Base-by-base conservation (phyloP, 306 rosid species). In the Vigna mungo region DNA sequence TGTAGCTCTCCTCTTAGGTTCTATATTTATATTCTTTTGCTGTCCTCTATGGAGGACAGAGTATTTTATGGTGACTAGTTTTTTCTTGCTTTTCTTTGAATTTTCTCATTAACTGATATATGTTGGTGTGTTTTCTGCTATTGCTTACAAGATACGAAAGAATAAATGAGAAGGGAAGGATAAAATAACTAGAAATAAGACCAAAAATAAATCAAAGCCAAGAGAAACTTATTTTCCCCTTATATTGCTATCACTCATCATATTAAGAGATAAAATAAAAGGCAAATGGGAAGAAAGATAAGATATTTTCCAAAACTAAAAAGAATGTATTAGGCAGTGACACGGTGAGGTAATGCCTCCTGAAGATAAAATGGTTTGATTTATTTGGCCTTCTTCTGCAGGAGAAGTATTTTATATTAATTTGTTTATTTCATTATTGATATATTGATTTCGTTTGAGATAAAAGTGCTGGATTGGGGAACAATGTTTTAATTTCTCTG, bases 391-490 rank as follows among this genome's bases (percentile, higher is more conserved):
- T 62, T 37, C 27, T 79, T 69, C 27, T 75, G 51, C 18, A 6
- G 2, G 60, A 68, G 71, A 67, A n/a, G 30, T 20, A 68, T 16
- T 23, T 71, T n/a, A 68, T 74, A 68, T 52, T 20, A 17, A 62
- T 53, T 16, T 46, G 15, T 21, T 56, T 43, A 12, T 25, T 44
- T 55, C 20, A 32, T 60, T 54, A 11, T 65, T 64, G 59, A 18
- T 27, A 39, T 8, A 23, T 23, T 58, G 10, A 52, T 23, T 39
- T 27, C 18, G 3, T 27, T 43, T 4, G 6, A 68, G 39, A 68
- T 46, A 56, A 18, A 53, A 77, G 48, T 49, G 56, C 27, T 78
- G 30, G 34, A 76, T 55, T n/a, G n/a, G n/a, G n/a, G n/a, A 59
- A 18, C 62, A 8, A 0, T 59, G 41, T 66, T 68, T 61, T 36